These are phyloP conservation scores for Arthrobotrys iridis DNA, from an alignment of 2,329 filamentous ascomycete genomes.

Conservation along the genomic window DNA sequence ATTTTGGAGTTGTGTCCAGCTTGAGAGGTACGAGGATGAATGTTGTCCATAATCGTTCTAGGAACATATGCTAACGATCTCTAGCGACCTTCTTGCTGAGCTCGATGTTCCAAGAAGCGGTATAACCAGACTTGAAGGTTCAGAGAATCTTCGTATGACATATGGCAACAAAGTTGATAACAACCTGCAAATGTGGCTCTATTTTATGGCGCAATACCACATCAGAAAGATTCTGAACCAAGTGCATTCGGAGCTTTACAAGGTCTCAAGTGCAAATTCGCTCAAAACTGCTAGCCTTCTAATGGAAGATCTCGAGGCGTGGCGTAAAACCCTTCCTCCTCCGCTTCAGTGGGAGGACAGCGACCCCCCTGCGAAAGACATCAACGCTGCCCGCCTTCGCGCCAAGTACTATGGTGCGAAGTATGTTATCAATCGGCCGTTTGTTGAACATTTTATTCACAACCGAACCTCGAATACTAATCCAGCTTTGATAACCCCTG, in stretches of 20 bases:
- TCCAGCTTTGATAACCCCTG: conserved; percentile 68
- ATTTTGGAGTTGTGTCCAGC: conserved; percentile 92
- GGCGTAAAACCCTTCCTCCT: conserved; percentile 56
- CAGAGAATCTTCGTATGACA: conserved; percentile 62
- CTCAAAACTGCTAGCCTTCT: conserved; percentile 59
- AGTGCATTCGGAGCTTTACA: conserved; percentile 67
- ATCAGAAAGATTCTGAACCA: conserved; percentile 73
- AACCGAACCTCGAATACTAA: conserved; percentile 61
- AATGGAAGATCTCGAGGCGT: conserved; percentile 59
- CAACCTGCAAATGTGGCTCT: conserved; percentile 60
- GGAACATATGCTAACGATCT: conserved; percentile 51
- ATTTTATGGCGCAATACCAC: conserved; percentile 73
- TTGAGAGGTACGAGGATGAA: conserved; percentile 80
- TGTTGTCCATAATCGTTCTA: background rate
- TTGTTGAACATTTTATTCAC: conserved; percentile 71
- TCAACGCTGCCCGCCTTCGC: conserved; percentile 82
- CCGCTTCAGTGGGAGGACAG: conserved; percentile 69
- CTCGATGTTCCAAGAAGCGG: conserved; percentile 73
- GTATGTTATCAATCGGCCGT: conserved; percentile 87
- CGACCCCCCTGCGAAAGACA: conserved; percentile 77
- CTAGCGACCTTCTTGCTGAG: conserved; percentile 89
- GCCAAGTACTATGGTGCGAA: conserved; percentile 95
- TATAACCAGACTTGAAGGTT: conserved; percentile 68
- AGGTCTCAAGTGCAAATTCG: conserved; percentile 54
- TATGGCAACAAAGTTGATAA: conserved; percentile 58